Base-by-base conservation (phyloP, 805 yeast genomes). In the Diddensiella transvaalensis region DNA sequence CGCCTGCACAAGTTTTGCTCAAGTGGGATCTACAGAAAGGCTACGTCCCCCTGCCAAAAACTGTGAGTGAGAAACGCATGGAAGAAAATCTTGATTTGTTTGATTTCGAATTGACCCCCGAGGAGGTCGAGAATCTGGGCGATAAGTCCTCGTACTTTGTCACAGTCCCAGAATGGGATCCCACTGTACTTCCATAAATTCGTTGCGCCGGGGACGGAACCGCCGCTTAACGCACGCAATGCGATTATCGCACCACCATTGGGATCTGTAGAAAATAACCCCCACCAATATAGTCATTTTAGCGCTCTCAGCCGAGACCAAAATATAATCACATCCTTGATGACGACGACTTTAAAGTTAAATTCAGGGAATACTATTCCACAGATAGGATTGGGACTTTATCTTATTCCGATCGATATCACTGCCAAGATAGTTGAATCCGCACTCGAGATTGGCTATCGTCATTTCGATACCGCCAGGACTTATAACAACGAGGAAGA, bases 391-490 rank as follows among this genome's bases (percentile, higher is more conserved):
- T 40, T 53, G 10, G 58, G 58, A 13, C 77, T 82, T 19, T 83
- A 83, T 50, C 69, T 78, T 54, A 77, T 83, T 8, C 77, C 77
- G 36, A 52, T 65, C 17, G 69, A 70, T 22, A 72, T 70, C 32
- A 77, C 75, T 19, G 72, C 73, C 43, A 66, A 66, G 18, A 79
- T 83, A 22, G 59, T 55, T 21, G 48, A 76, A 55, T 60, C 72
- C 29, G 91, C 90, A 0, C 70, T 85, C 51, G 63, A 70, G 22
- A 67, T 63, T 13, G 93, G 93, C 0, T 86, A 83, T 62, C 76
- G 91, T 55, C 90, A 82, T 61, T 67, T 86, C 51, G 93, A 87
- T 60, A 70, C 82, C 18, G 95, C 95, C 4, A 78, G 73, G 13
- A 64, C 65, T 15, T 86, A 86, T 66, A 69, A 70, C 4, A 86